Evolutionary conservation across 306 rosid genomes (phyloP).

Genomic region (Cyclanthera cordifolia): DNA sequence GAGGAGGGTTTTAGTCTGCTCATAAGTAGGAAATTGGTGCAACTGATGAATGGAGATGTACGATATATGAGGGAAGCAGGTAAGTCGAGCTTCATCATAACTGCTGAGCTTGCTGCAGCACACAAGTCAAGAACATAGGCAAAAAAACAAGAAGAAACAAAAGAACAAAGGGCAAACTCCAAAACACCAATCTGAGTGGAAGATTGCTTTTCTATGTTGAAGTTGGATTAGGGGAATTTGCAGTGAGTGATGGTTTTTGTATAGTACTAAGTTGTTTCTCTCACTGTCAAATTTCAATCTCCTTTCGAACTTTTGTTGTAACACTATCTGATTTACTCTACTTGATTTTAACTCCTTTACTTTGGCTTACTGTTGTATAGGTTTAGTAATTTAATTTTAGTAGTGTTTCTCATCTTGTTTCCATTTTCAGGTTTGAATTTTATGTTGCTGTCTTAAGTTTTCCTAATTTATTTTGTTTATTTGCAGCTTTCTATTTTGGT

Average conservation of each 20-base stretch:
- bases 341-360: not conserved
- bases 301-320: not conserved
- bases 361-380: not conserved
- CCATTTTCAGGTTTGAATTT: not conserved
- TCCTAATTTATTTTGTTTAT: not conserved
- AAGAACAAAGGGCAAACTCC: not conserved
- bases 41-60: constrained; percentile 84
- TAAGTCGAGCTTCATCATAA: constrained; percentile 57
- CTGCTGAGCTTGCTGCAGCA: constrained; percentile 56
- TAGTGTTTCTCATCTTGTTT: not conserved
- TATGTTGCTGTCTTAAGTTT: not conserved
- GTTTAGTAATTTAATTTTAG: not conserved
- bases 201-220: not conserved
- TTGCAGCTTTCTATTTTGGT: not conserved
- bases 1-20: constrained; percentile 77
- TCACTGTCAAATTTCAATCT: not conserved
- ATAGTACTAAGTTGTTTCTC: constrained; percentile 6
- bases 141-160: too few species aligned
- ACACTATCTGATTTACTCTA: not conserved
- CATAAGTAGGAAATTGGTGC: constrained; percentile 68
- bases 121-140: constrained; percentile 9
- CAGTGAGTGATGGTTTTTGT: not conserved
- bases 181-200: not conserved
- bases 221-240: not conserved
- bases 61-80: constrained; percentile 69